Base-by-base conservation (phyloP, 208 protist species). In the Naegleria gruberi region DNA sequence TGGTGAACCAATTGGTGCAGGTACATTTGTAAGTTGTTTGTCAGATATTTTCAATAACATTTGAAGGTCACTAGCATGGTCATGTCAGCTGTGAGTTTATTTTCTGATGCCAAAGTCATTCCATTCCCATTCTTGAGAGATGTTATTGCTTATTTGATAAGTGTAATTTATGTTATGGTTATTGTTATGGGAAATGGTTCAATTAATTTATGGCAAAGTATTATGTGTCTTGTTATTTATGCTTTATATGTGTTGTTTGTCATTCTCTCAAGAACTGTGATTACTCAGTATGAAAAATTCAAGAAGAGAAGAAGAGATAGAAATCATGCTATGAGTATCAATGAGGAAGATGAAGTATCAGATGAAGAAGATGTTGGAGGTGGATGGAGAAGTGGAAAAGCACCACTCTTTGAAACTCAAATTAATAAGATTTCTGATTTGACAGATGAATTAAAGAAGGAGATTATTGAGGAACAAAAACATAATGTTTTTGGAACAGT, bases 1-100 rank as follows among this genome's bases (percentile, higher is more conserved):
- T 41, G 84, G 84, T 65, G 84, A 65, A 42, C 45, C 45, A 19
- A 65, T 88, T 65, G 84, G 84, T 41, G 84, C n/a, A 73, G 84
- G 45, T n/a, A 7, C 65, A 30, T 88, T 88, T 65, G 43, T 85
- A n/a, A n/a, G n/a, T n/a, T n/a, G n/a, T n/a, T n/a, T n/a, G n/a
- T n/a, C n/a, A n/a, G n/a, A n/a, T n/a, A n/a, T n/a, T n/a, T n/a
- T n/a, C n/a, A n/a, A n/a, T n/a, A n/a, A n/a, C n/a, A n/a, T n/a
- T n/a, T n/a, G n/a, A n/a, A n/a, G n/a, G n/a, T 65, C 1, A 42
- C 34, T 19, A 65, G 45, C 1, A 17, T 40, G 34, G 45, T 88
- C 30, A 65, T 88, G 84, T 41, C 45, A 65, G 45, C 45, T 65
- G 45, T 88, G 12, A 65, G 15, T 47, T 26, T 88, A 88, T 55